phyloP scores from a whole-genome alignment of 2,329 filamentous ascomycete species.

The Colletotrichum coccodes region DNA sequence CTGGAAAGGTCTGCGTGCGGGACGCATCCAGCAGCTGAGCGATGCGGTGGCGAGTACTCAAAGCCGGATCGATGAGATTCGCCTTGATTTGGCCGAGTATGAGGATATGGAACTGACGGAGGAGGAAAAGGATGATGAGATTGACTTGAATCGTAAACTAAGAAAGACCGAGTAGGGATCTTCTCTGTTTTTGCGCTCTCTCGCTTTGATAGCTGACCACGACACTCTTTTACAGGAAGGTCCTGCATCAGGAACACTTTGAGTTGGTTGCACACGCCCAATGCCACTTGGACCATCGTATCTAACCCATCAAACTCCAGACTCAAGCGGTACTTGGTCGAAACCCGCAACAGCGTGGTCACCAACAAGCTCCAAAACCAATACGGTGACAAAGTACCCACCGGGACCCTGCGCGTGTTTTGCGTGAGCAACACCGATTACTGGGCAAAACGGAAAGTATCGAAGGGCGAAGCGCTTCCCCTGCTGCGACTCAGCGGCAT shows the following conservation, averaged over 20 bases:
- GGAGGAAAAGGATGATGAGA: constrained; percentile 17
- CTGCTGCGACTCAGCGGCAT: constrained; percentile 55
- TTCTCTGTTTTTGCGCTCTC: too few species aligned
- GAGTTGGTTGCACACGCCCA: constrained; percentile 35
- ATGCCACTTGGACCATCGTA: not conserved
- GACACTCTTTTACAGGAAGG: not conserved
- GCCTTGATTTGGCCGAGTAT: constrained; percentile 32
- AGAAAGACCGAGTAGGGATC: not conserved
- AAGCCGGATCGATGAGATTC: constrained; percentile 13
- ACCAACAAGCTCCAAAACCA: constrained; percentile 37
- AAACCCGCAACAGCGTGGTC: constrained; percentile 49
- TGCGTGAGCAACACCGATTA: constrained; percentile 57
- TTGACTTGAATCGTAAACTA: not conserved
- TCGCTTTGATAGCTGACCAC: not conserved
- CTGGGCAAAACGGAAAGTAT: constrained; percentile 45
- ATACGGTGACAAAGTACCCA: constrained; percentile 41
- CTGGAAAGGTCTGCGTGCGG: constrained; percentile 39
- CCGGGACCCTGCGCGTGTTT: constrained; percentile 46
- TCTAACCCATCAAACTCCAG: constrained; percentile 33
- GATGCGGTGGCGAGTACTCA: constrained; percentile 25
- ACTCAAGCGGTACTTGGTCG: constrained; percentile 47
- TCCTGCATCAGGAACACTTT: constrained; percentile 7
- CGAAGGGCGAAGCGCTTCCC: constrained; percentile 38
- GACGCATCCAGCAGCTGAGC: constrained; percentile 33
- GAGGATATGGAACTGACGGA: constrained; percentile 29